phyloP scores from a whole-genome alignment of 352 stramenopile genomes.

The Pythium graminicola region DNA sequence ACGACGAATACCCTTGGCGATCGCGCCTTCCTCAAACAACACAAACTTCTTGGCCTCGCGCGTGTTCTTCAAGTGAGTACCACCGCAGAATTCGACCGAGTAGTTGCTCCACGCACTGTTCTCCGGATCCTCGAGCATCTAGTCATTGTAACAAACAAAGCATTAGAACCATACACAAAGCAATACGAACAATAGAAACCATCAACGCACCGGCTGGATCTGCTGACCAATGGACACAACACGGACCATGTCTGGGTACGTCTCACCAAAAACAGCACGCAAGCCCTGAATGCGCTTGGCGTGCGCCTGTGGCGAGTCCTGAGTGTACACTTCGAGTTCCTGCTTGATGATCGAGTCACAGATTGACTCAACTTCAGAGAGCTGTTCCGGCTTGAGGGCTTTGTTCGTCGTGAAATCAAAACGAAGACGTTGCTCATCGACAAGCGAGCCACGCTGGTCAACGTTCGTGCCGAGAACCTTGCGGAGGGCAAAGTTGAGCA shows the following conservation, averaged over 20 bases:
- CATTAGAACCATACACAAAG: not conserved
- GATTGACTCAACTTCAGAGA: slow-evolving; percentile 82
- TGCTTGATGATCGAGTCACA: slow-evolving; percentile 87
- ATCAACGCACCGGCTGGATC: slow-evolving; percentile 34
- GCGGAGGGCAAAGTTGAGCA: slow-evolving; percentile 97
- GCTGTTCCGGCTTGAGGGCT: slow-evolving; percentile 89
- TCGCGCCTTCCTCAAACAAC: slow-evolving; percentile 94
- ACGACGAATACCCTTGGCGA: slow-evolving; percentile 96
- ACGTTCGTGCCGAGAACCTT: slow-evolving; percentile 92
- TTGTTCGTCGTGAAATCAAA: slow-evolving; percentile 99
- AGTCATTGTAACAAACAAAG: not conserved
- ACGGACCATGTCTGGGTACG: slow-evolving; percentile 97
- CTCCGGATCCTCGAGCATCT: slow-evolving; percentile 79
- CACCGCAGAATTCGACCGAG: slow-evolving; percentile 99
- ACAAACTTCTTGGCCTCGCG: slow-evolving; percentile 95
- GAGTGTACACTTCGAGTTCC: slow-evolving; percentile 86
- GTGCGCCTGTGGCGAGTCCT: slow-evolving; percentile 91
- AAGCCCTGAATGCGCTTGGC: slow-evolving; percentile 94
- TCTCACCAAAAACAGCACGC: slow-evolving; percentile 98
- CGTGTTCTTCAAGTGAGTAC: slow-evolving; percentile 97
- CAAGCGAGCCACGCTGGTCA: slow-evolving; percentile 96
- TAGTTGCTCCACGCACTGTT: slow-evolving; percentile 88
- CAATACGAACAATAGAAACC: not conserved
- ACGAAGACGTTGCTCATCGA: slow-evolving; percentile 95
- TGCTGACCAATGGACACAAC: slow-evolving; percentile 94